Percentiles rank a stretch among this genome's conserved stretches.
Conservation (phyloP, 148 eudicot genomes). For the Linanthus parryae region DNA sequence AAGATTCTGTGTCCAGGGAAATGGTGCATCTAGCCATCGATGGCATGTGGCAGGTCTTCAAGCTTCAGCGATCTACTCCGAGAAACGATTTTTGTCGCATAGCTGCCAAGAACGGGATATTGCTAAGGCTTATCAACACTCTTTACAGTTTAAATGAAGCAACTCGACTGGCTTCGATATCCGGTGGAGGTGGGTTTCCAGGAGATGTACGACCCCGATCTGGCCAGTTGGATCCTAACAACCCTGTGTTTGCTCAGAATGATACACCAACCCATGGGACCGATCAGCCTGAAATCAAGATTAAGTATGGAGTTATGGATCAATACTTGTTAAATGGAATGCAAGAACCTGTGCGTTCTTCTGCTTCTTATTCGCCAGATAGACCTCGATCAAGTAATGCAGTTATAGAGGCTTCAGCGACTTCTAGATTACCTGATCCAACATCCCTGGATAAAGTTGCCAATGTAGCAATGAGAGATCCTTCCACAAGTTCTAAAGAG, state of each 20-base stretch:
- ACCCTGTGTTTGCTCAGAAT: constrained; percentile 40
- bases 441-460: constrained; percentile 43
- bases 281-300: constrained; percentile 55
- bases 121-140: constrained; percentile 83
- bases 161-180: constrained; percentile 70
- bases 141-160: constrained; percentile 94
- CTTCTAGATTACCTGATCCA: constrained; percentile 44
- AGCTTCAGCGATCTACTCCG: constrained; percentile 89
- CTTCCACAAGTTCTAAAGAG: constrained; percentile 19
- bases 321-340: constrained; percentile 36
- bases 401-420: constrained; percentile 34
- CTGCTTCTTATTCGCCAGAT: constrained; percentile 36
- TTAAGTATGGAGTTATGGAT: constrained; percentile 35
- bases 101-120: constrained; percentile 89
- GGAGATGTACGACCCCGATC: constrained; percentile 72
- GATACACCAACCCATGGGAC: constrained; percentile 41
- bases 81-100: constrained; percentile 93
- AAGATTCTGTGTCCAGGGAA: constrained; percentile 63
- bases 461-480: constrained; percentile 33
- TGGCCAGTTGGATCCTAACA: constrained; percentile 64
- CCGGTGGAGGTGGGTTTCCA: constrained; percentile 57
- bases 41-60: constrained; percentile 99
- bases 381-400: constrained; percentile 52
- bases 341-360: constrained; percentile 44
- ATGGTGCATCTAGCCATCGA: constrained; percentile 99